phyloP scores from a whole-genome alignment of 768 basidiomycete genomes.

The Amanita polypyramis region DNA sequence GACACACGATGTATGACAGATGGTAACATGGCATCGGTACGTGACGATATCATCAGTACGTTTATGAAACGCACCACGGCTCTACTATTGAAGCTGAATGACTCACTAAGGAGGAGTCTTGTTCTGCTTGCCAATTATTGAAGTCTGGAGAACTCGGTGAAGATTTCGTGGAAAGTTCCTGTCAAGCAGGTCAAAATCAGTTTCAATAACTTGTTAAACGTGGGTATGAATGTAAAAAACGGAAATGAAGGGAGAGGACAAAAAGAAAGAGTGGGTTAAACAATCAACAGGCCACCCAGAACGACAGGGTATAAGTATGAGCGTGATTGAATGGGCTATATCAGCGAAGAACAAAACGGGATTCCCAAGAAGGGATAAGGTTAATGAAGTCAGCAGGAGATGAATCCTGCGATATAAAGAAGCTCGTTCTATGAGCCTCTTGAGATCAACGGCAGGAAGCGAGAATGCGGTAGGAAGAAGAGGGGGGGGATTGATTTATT shows the following conservation, averaged over 20 bases:
- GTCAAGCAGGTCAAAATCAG: not conserved
- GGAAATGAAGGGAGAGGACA: not conserved
- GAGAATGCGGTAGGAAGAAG: constrained; percentile 3
- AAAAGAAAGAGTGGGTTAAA: not conserved
- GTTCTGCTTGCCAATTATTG: not conserved
- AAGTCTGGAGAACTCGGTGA: not conserved
- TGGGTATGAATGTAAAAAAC: not conserved
- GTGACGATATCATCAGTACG: constrained; percentile 1
- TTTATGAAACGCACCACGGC: not conserved
- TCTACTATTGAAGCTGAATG: not conserved
- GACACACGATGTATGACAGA: not conserved
- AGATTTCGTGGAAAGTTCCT: not conserved
- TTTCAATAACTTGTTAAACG: not conserved
- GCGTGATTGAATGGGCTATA: constrained; percentile 6
- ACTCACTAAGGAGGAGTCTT: constrained; percentile 2
- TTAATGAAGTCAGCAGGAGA: constrained; percentile 7
- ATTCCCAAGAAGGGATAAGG: constrained; percentile 3
- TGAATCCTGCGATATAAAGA: constrained; percentile 5
- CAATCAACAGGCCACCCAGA: not conserved
- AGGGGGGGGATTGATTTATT: not conserved
- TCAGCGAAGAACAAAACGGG: constrained; percentile 7
- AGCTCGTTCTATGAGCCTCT: constrained; percentile 5
- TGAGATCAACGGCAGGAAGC: constrained; percentile 7
- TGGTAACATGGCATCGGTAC: not conserved
- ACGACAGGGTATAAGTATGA: constrained; percentile 5